These are phyloP conservation scores for Achlya hypogyna DNA, from an alignment of 352 stramenopile species.

Conservation along the genomic window DNA sequence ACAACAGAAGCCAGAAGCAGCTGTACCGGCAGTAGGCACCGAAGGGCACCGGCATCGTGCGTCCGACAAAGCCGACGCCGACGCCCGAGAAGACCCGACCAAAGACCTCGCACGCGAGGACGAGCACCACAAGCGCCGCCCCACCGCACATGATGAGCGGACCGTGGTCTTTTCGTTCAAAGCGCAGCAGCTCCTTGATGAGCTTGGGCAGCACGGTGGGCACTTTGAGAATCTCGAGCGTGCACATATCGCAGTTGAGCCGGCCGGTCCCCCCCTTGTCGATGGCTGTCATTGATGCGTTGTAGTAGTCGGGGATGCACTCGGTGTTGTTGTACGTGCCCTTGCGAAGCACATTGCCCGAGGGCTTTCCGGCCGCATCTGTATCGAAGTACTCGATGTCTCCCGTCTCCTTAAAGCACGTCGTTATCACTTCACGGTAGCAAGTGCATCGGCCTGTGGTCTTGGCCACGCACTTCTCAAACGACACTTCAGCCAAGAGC, in stretches of 20 bases:
- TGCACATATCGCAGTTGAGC: slow-evolving; percentile 25
- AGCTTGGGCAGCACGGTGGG: background rate
- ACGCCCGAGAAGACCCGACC: slow-evolving; percentile 48
- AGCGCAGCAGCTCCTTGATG: slow-evolving; percentile 23
- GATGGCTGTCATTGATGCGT: slow-evolving; percentile 11
- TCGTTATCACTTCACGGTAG: background rate
- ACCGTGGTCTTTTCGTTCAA: slow-evolving; percentile 48
- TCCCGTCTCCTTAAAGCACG: slow-evolving; percentile 17
- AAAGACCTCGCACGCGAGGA: slow-evolving; percentile 61
- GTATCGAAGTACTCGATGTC: slow-evolving; percentile 6
- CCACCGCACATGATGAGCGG: slow-evolving; percentile 44
- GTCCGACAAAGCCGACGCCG: slow-evolving; percentile 47
- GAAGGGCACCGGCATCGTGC: slow-evolving; percentile 55
- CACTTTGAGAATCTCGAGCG: slow-evolving; percentile 17
- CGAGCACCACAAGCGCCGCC: slow-evolving; percentile 48
- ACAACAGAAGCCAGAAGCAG: slow-evolving; percentile 71
- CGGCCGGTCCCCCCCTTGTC: slow-evolving; percentile 11
- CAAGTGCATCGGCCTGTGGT: background rate
- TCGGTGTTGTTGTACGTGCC: slow-evolving; percentile 21
- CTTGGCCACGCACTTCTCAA: background rate
- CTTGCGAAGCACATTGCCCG: background rate
- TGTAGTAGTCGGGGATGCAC: slow-evolving; percentile 21
- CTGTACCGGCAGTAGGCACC: slow-evolving; percentile 37
- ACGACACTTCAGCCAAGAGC: slow-evolving; percentile 11
- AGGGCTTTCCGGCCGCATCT: background rate